A percentile compares a stretch with the other conserved stretches of the same genome.
Conservation (phyloP, 768 basidiomycete genomes). For the Suillus occidentalis region DNA sequence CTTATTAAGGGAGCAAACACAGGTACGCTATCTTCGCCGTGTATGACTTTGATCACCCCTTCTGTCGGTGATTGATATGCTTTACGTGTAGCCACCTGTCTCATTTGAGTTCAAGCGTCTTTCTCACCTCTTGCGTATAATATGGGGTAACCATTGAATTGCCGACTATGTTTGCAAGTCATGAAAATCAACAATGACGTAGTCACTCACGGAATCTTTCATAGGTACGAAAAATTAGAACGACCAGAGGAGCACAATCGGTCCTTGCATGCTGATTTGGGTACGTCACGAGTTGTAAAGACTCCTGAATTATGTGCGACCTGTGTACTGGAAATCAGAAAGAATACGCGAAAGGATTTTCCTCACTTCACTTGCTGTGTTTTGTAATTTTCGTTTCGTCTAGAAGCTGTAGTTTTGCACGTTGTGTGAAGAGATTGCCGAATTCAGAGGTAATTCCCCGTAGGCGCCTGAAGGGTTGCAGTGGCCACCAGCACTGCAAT, state of each 20-base stretch:
- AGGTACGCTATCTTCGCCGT: constrained; percentile 1
- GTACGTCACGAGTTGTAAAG: background rate
- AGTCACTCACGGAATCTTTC: background rate
- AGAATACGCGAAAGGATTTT: background rate
- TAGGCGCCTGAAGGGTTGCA: background rate
- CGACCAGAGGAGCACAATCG: background rate
- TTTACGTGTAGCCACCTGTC: constrained; percentile 1
- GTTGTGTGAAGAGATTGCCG: background rate
- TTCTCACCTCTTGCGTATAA: background rate
- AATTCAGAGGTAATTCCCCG: background rate
- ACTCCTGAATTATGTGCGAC: too few species aligned
- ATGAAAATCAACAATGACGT: constrained; percentile 1
- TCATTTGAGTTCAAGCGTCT: background rate
- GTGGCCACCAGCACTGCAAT: background rate
- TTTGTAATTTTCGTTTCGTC: background rate
- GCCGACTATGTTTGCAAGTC: background rate
- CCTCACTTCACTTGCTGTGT: background rate
- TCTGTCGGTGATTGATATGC: constrained; percentile 2
- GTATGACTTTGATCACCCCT: too few species aligned
- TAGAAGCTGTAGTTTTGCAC: background rate
- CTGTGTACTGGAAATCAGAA: background rate
- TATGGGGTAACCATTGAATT: background rate
- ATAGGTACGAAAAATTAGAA: background rate
- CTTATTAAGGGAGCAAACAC: constrained; percentile 15
- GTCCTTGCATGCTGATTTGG: background rate